phyloP scores from a whole-genome alignment of 345 rosid genomes.

The Populus alba region DNA sequence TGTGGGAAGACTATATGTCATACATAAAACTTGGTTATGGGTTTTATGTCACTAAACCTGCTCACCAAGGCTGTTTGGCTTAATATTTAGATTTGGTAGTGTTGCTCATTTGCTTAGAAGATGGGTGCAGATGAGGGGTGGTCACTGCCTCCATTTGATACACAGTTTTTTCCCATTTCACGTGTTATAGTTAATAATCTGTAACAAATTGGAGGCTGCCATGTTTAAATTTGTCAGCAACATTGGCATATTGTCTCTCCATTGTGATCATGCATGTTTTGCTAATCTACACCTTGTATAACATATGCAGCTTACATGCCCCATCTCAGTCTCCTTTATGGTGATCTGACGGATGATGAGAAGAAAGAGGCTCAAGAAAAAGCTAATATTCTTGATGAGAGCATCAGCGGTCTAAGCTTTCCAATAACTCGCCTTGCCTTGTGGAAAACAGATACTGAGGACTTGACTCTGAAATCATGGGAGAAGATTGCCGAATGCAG shows the following conservation, averaged over 20 bases:
- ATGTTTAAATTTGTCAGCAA: neutral
- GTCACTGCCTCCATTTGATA: neutral
- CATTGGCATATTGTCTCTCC: neutral
- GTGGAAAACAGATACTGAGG: conserved; percentile 64
- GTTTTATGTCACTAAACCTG: too few relatives aligned
- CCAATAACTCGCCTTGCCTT: conserved; percentile 50
- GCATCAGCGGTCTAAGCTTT: conserved; percentile 51
- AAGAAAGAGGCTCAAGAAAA: conserved; percentile 71
- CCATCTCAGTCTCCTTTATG: conserved; percentile 75
- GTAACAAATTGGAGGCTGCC: neutral
- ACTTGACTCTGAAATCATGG: conserved; percentile 70
- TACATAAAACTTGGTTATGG: too few relatives aligned
- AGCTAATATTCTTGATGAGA: conserved; percentile 48
- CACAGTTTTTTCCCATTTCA: neutral
- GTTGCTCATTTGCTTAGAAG: neutral
- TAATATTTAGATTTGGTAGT: neutral
- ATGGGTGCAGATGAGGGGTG: neutral
- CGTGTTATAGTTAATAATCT: neutral
- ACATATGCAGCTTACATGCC: conserved; percentile 77
- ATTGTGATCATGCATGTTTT: neutral
- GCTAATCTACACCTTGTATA: neutral
- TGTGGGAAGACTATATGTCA: too few relatives aligned
- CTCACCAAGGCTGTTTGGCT: neutral
- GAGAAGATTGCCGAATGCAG: conserved; percentile 57
- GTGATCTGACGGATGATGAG: conserved; percentile 66